Evolutionary conservation across 495 filamentous ascomycete species (phyloP).

Genomic region (Trichoderma parareesei): DNA sequence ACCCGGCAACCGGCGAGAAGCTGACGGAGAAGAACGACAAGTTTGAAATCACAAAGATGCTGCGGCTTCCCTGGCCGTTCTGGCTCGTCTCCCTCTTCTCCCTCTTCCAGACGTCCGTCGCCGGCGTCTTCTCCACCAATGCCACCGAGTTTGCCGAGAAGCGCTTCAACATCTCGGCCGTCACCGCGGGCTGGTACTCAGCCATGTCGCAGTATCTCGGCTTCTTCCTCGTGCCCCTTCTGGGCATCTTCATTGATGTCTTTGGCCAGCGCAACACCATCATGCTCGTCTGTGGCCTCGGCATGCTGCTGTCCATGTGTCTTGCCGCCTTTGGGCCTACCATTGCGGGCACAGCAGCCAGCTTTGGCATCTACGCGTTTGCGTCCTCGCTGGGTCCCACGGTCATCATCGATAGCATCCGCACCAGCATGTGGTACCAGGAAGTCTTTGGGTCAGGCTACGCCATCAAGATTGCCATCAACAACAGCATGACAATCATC

Average conservation of each 20-base stretch:
- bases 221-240: conserved; percentile 36
- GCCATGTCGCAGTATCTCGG: conserved; percentile 36
- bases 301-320: conserved; percentile 34
- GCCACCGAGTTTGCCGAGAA: conserved; percentile 38
- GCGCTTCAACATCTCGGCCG: conserved; percentile 31
- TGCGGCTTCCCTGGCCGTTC: conserved; percentile 38
- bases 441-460: conserved; percentile 38
- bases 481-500: conserved; percentile 39
- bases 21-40: conserved; percentile 40
- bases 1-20: conserved; percentile 32
- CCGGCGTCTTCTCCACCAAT: conserved; percentile 34
- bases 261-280: conserved; percentile 34
- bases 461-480: conserved; percentile 38
- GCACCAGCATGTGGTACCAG: conserved; percentile 37
- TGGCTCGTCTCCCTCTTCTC: conserved; percentile 35
- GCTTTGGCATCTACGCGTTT: conserved; percentile 39
- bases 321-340: conserved; percentile 31
- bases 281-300: conserved; percentile 32
- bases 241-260: conserved; percentile 39
- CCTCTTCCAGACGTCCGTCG: conserved; percentile 36
- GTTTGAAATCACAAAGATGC: conserved; percentile 35
- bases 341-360: conserved; percentile 29
- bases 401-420: conserved; percentile 37
- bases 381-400: conserved; percentile 33
- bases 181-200: conserved; percentile 40